These are phyloP conservation scores for Saccharomycopsis oosterbeekiorum DNA, from an alignment of 805 yeast genomes.

Conservation along the genomic window DNA sequence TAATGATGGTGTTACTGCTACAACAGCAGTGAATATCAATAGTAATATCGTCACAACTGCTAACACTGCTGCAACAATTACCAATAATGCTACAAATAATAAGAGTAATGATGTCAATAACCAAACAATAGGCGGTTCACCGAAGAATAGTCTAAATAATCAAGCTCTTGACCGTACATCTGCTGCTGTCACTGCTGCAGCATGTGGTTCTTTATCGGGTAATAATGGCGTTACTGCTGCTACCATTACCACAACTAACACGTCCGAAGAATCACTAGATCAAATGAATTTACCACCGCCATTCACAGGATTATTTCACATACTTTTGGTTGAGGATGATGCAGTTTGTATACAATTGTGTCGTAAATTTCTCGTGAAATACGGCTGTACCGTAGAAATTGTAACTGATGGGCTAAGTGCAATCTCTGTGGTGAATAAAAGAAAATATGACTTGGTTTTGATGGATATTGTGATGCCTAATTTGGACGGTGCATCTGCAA, in stretches of 20 bases:
- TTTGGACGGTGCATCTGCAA: constrained; percentile 82
- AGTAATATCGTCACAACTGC: neutral
- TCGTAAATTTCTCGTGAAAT: constrained; percentile 69
- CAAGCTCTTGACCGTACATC: neutral
- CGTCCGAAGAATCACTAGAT: constrained; percentile 17
- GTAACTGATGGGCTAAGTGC: constrained; percentile 91
- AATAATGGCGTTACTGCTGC: neutral
- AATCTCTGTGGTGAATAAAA: constrained; percentile 61
- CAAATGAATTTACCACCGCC: constrained; percentile 9
- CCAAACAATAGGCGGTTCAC: neutral
- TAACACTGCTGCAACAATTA: neutral
- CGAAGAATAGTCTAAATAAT: neutral
- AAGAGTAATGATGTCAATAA: neutral
- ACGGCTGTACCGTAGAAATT: constrained; percentile 87
- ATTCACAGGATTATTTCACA: constrained; percentile 45
- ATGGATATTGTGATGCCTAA: constrained; percentile 92
- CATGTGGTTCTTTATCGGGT: constrained; percentile 5
- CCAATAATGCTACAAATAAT: neutral
- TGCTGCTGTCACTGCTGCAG: constrained; percentile 9
- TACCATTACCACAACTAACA: neutral
- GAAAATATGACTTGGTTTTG: constrained; percentile 63
- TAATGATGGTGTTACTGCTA: neutral
- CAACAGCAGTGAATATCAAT: neutral
- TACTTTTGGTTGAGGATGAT: constrained; percentile 71
- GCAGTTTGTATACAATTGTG: constrained; percentile 76